Conservation (phyloP, 495 filamentous ascomycete species). For the Hypoxylon rickii region DNA sequence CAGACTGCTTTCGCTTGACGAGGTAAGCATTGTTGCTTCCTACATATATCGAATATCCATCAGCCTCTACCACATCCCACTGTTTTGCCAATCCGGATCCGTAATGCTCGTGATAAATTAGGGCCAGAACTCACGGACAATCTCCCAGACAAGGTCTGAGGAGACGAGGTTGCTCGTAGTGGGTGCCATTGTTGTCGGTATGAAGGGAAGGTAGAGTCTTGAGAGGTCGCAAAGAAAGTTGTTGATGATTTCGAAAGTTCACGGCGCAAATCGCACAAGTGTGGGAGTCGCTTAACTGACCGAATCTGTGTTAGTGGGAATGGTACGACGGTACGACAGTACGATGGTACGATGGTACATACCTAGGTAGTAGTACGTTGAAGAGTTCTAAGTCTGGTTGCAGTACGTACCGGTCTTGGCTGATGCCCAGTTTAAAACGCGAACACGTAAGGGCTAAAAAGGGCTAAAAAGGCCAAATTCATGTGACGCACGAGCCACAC, state of each 20-base stretch:
- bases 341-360: too few species aligned
- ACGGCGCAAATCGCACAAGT: slow-evolving; percentile 31
- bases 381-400: too few species aligned
- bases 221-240: slow-evolving; percentile 39
- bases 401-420: background rate
- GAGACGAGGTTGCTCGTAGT: slow-evolving; percentile 63
- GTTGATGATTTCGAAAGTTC: slow-evolving; percentile 39
- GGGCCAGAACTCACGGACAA: slow-evolving; percentile 70
- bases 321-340: too few species aligned
- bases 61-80: slow-evolving; percentile 8
- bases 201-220: slow-evolving; percentile 40
- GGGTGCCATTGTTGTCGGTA: slow-evolving; percentile 45
- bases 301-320: slow-evolving; percentile 36
- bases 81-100: background rate
- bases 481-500: slow-evolving; percentile 10
- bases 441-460: slow-evolving; percentile 8
- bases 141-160: slow-evolving; percentile 87
- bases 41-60: slow-evolving; percentile 42
- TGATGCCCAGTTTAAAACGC: slow-evolving; percentile 3
- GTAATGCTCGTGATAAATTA: background rate
- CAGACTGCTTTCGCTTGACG: slow-evolving; percentile 79
- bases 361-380: too few species aligned
- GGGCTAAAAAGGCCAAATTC: background rate
- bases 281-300: slow-evolving; percentile 52
- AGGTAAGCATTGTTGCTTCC: slow-evolving; percentile 82